phyloP scores from a whole-genome alignment of 257 asterid genomes.

The Solanum tarijense region DNA sequence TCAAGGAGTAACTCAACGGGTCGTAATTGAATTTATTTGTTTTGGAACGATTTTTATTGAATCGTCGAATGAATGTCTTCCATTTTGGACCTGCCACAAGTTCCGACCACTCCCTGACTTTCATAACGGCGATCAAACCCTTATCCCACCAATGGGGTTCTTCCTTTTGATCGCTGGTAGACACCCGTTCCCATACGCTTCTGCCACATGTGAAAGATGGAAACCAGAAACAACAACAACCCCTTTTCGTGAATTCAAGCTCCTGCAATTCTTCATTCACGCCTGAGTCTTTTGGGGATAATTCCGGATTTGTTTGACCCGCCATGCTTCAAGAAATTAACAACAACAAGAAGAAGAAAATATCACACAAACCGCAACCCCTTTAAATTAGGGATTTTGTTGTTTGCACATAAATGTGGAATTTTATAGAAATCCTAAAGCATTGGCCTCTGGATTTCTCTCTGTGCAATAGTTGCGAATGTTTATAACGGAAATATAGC shows the following conservation, averaged over 20 bases:
- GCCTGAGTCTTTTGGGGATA: constrained; percentile 7
- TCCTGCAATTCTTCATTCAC: constrained; percentile 26
- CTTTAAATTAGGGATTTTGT: not conserved
- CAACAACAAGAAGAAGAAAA: not conserved
- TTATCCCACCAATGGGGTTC: constrained; percentile 34
- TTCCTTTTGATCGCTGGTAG: constrained; percentile 28
- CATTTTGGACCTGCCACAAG: constrained; percentile 87
- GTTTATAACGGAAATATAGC: not conserved
- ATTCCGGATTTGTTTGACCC: constrained; percentile 15
- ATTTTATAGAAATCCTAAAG: not conserved
- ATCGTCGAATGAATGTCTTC: constrained; percentile 83
- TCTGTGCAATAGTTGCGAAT: not conserved
- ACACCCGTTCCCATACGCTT: constrained; percentile 51
- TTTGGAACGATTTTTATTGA: constrained; percentile 35
- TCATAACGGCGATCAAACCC: constrained; percentile 35
- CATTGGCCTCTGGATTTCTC: not conserved
- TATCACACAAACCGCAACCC: constrained; percentile 8
- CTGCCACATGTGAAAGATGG: constrained; percentile 39
- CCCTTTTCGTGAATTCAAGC: constrained; percentile 23
- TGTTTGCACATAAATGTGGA: not conserved
- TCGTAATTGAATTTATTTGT: constrained; percentile 46
- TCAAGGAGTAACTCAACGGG: constrained; percentile 58
- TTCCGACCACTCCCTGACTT: constrained; percentile 75
- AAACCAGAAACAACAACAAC: constrained; percentile 53
- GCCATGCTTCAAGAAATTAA: constrained; percentile 15